Evolutionary conservation across 192 early-diverging fungal genomes (phyloP), one percentile per base, ranked within the genome.

Genomic region (Backusella sp.): DNA sequence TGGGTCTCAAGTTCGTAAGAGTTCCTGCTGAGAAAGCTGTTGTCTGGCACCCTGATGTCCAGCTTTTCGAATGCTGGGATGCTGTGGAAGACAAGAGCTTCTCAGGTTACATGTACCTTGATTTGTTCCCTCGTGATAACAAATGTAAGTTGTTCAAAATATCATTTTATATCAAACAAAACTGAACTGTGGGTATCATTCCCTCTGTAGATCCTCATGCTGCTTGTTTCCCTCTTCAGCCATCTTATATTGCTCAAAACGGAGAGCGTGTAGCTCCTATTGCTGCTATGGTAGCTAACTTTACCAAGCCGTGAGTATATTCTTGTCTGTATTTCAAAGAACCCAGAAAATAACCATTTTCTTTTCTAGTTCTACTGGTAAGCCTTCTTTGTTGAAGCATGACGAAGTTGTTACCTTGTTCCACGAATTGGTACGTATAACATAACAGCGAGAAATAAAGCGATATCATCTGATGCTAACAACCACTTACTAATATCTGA

Each of bases 21-120:
- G 86, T 92, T 6, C 82, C 86, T 28, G 56, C 56, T 9, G 83
- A 82, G 46, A 78, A 89, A 36, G 76, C 84, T 7, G 78, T 82
- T 0, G 88, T 88, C 21, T 96, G 94, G 94, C 94, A 95, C 35
- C 79, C 79, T n/a, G 93, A 96, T 78, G 95, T 95, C 8, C 85
- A 90, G 36, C 77, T 92, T 78, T 93, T 88, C 75, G 92, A 93
- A 66, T 92, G 93, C 62, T 94, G 90, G 83, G 93, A 94, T 81
- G 84, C 84, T 56, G 82, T 88, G 6, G 77, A 80, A n/a, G 83
- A 82, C 37, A 84, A 82, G 49, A 76, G 80, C 36, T 89, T 93
- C 75, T 80, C 90, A 23, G 93, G 93, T 7, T 89, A 90, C 74
- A 92, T 94, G 80, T 92, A 91, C 73, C 85, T 92, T 66, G 95